Evolutionary conservation across 2,329 filamentous ascomycete species (phyloP).

Genomic region (Colletotrichum limetticola): DNA sequence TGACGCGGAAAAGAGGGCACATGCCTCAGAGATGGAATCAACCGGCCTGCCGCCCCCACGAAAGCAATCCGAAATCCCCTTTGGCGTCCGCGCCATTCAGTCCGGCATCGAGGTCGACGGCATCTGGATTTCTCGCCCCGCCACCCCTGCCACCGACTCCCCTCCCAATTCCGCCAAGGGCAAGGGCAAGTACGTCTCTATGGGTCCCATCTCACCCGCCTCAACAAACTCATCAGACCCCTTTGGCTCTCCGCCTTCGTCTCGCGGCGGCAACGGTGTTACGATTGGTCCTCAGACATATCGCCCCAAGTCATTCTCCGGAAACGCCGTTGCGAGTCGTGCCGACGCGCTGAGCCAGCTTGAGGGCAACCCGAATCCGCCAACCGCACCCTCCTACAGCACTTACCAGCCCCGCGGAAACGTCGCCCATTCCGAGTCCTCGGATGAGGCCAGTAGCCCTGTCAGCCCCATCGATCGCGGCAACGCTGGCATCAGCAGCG

Average conservation of each 20-base stretch:
- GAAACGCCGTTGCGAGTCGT: slow-evolving; percentile 8
- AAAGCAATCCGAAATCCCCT: slow-evolving; percentile 70
- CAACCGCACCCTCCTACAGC: background rate
- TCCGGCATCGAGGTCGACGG: slow-evolving; percentile 86
- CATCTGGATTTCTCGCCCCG: slow-evolving; percentile 76
- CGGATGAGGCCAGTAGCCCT: background rate
- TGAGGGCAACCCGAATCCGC: slow-evolving; percentile 17
- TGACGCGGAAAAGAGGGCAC: slow-evolving; percentile 72
- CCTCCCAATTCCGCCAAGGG: slow-evolving; percentile 24
- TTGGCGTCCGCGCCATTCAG: slow-evolving; percentile 87
- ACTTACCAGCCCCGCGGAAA: slow-evolving; percentile 23
- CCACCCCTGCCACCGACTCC: slow-evolving; percentile 47
- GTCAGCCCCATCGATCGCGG: slow-evolving; percentile 7
- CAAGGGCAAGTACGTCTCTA: slow-evolving; percentile 33
- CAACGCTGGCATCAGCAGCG: background rate
- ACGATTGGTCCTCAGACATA: slow-evolving; percentile 22
- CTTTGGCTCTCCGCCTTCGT: slow-evolving; percentile 22
- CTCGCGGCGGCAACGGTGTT: background rate
- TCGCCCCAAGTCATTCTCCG: slow-evolving; percentile 23
- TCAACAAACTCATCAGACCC: slow-evolving; percentile 22
- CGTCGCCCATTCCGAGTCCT: background rate
- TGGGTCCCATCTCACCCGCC: slow-evolving; percentile 22
- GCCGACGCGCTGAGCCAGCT: slow-evolving; percentile 29
- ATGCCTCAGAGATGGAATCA: slow-evolving; percentile 63
- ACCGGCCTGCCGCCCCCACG: slow-evolving; percentile 58